Evolutionary conservation across 2,329 filamentous ascomycete genomes (phyloP).

Genomic region (Clonostachys rosea): DNA sequence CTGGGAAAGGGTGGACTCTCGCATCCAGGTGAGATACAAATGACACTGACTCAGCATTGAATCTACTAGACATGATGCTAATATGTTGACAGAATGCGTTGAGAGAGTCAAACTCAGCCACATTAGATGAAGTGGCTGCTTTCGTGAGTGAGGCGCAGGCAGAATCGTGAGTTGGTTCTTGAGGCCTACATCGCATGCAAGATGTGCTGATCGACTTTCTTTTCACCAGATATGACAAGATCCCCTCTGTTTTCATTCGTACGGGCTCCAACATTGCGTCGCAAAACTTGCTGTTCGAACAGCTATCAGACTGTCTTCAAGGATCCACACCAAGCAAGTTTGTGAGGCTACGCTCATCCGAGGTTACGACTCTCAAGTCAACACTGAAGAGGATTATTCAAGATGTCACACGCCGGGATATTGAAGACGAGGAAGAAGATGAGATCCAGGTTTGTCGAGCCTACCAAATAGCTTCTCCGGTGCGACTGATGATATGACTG

Average conservation of each 20-base stretch:
- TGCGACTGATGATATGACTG: constrained; percentile 18
- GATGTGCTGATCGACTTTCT: constrained; percentile 6
- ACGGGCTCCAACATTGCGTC: constrained; percentile 76
- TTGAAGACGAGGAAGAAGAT: constrained; percentile 53
- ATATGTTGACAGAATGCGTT: constrained; percentile 40
- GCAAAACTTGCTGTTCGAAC: constrained; percentile 68
- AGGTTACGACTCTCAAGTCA: constrained; percentile 70
- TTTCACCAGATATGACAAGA: constrained; percentile 32
- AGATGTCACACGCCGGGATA: constrained; percentile 47
- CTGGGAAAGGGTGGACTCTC: constrained; percentile 60
- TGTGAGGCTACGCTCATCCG: constrained; percentile 63
- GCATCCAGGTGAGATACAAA: constrained; percentile 43
- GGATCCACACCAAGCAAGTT: constrained; percentile 46
- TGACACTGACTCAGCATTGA: too few relatives aligned
- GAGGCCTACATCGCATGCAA: not conserved
- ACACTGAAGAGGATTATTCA: constrained; percentile 69
- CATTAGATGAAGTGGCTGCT: constrained; percentile 49
- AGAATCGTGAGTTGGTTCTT: constrained; percentile 16
- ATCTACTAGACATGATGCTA: too few relatives aligned
- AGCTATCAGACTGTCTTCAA: constrained; percentile 56
- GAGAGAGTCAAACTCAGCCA: constrained; percentile 55
- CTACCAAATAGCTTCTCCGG: too few relatives aligned
- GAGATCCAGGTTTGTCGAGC: constrained; percentile 30
- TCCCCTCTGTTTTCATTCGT: constrained; percentile 68
- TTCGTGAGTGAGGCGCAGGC: constrained; percentile 43